Evolutionary conservation across 2,329 filamentous ascomycete species (phyloP).

Genomic region (Pochonia chlamydosporia): DNA sequence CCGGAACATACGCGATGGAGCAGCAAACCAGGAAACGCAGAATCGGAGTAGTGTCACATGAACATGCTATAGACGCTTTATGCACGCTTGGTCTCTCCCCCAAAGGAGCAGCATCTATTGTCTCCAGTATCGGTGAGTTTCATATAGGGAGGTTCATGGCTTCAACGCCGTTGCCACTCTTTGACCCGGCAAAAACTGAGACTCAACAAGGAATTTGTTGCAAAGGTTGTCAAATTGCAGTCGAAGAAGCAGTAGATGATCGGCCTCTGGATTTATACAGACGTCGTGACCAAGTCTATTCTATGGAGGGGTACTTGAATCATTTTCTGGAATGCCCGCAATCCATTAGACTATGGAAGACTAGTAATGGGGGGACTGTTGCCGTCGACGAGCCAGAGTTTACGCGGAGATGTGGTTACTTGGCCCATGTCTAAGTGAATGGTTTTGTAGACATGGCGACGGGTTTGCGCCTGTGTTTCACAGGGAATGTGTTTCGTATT

Average conservation of each 20-base stretch:
- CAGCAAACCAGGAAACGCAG: not conserved
- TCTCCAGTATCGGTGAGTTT: not conserved
- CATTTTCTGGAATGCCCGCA: slow-evolving; percentile 2
- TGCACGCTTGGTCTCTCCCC: slow-evolving; percentile 1
- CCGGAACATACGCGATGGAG: slow-evolving; percentile 2
- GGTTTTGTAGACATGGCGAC: too few relatives aligned
- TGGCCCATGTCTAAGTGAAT: too few relatives aligned
- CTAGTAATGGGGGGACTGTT: not conserved
- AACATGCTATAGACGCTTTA: slow-evolving; percentile 2
- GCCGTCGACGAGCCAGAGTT: slow-evolving; percentile 1
- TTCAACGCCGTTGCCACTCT: slow-evolving; percentile 1
- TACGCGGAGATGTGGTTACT: not conserved
- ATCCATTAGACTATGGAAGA: slow-evolving; percentile 1
- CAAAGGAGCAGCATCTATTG: not conserved
- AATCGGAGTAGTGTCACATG: not conserved
- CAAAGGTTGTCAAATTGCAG: slow-evolving; percentile 2
- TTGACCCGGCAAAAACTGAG: not conserved
- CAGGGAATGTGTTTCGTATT: too few relatives aligned
- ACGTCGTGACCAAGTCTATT: not conserved
- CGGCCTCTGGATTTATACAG: not conserved
- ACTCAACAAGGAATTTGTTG: not conserved
- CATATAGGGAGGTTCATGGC: slow-evolving; percentile 1
- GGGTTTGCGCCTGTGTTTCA: too few relatives aligned
- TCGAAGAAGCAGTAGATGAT: slow-evolving; percentile 2
- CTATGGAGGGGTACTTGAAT: slow-evolving; percentile 1